These are phyloP conservation scores for Coemansia sp. DNA, from an alignment of 192 early-diverging fungal genomes.

Conservation along the genomic window DNA sequence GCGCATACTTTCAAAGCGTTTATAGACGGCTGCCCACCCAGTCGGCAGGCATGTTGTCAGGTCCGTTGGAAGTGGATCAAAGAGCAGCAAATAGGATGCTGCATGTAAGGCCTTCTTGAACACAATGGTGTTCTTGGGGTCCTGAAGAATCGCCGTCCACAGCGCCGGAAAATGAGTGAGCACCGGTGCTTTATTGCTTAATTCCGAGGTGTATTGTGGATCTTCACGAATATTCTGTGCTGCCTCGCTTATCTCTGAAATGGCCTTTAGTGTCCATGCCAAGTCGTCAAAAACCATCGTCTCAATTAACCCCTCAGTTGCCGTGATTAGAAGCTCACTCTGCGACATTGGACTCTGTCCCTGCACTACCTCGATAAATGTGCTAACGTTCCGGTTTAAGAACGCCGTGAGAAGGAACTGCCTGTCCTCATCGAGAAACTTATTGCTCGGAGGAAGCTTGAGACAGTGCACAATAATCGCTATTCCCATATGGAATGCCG, in stretches of 20 bases:
- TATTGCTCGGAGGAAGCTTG: constrained; percentile 25
- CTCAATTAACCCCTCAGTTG: constrained; percentile 40
- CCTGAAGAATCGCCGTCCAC: constrained; percentile 28
- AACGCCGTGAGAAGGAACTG: constrained; percentile 31
- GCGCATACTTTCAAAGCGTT: constrained; percentile 20
- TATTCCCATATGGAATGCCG: constrained; percentile 34
- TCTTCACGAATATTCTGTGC: constrained; percentile 21
- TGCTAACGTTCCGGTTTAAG: constrained; percentile 15
- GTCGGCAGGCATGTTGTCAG: constrained; percentile 17
- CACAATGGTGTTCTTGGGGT: constrained; percentile 35
- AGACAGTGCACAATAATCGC: constrained; percentile 42
- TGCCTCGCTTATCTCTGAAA: constrained; percentile 20
- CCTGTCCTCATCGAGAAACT: constrained; percentile 8
- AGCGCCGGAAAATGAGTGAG: constrained; percentile 28
- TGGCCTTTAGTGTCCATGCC: constrained; percentile 12
- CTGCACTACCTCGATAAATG: constrained; percentile 33
- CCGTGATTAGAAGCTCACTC: constrained; percentile 31
- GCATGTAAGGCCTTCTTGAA: constrained; percentile 31
- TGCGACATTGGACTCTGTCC: constrained; percentile 21
- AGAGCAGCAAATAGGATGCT: constrained; percentile 40
- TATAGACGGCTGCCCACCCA: constrained; percentile 15
- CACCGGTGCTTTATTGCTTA: constrained; percentile 9
- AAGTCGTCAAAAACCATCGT: constrained; percentile 38
- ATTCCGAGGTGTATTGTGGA: background rate
- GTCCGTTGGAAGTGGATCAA: constrained; percentile 26